Evolutionary conservation across 2,329 filamentous ascomycete species (phyloP), one percentile per base, ranked within the genome.

Genomic region (Xylariales sp.): DNA sequence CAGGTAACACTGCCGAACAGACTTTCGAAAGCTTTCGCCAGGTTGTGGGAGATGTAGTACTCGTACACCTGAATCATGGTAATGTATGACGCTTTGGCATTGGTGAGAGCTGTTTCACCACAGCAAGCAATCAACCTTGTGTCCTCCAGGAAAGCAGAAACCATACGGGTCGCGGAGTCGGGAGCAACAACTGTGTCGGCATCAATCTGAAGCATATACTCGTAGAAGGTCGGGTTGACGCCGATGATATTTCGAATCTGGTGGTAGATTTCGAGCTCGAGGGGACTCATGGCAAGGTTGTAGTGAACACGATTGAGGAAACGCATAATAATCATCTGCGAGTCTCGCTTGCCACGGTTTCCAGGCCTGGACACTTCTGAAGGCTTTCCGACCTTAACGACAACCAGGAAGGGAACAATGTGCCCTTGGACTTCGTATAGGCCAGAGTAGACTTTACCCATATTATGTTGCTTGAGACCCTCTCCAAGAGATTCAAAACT

Each of bases 11-110:
- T 95, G 41, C 91, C 93, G 58, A 98, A 98, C 53, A 98, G 74
- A 66, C 86, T 93, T 66, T 97, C 91, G 61, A 98, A 98, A 11
- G 91, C 93, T 69, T 98, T 97, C 51, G 87, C 83, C 51, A 98
- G 67, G 61, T 97, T 95, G 72, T 98, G 91, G 36, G 91, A 97
- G 55, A 98, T 98, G 70, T 90, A 98, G 74, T 98, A 98, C 65
- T 98, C 91, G 72, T 97, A 98, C 23, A 98, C 91, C 65, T 98
- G 93, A 60, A 98, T 98, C 91, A 97, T 97, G 36, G 93, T 98
- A 50, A 95, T 81, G 56, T 94, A 88, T 1, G 91, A 96, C 6
- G 85, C 76, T 63, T 96, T 96, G 43, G 89, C 86, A 58, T 98
- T 98, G 46, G 84, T 90, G 33, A 98, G 73, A 13, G 85, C 85